Base-by-base conservation (phyloP, 31 red algal species). In the Porphyra umbilicalis region DNA sequence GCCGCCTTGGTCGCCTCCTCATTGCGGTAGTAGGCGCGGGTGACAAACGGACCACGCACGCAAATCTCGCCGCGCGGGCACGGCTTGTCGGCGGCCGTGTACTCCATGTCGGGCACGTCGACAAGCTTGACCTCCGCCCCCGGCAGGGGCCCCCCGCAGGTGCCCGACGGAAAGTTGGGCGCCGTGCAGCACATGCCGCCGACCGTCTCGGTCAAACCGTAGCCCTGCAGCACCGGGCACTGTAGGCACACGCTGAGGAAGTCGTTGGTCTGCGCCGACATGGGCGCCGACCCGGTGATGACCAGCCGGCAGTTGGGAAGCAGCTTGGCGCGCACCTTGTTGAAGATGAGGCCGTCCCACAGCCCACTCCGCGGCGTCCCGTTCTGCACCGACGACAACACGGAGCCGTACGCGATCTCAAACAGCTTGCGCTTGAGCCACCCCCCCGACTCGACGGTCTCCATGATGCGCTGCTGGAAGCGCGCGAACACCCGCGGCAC, bases 171-270 rank as follows among this genome's bases (percentile, higher is more conserved):
- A 16, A 71, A 71, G 75, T 82, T 78, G 33, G 95, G 95, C 20
- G 83, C 79, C 29, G 90, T 90, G 83, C 88, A 88, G 37, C 81
- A 80, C 79, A 92, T 87, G 33, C 96, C 96, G 29, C 90, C 96
- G 14, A 93, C 91, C 6, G 96, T 98, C 78, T 98, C 96, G 6
- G 96, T 98, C 32, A 98, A 79, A 31, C 96, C 96, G 82, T 95
- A 98, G 18, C 96, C 96, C 86, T 98, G 96, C 75, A 89, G 77
- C 35, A 93, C 81, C 8, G 96, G 93, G 74, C 84, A 90, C 76
- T 85, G 85, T 13, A 97, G 82, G 79, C 88, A 95, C 35, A 98
- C 93, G 20, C 92, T 98, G 32, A 98, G 75, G 79, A 98, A 98
- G 79, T 92, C 86, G 80, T 98, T 95, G 35, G 92, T 91, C 37